Evolutionary conservation across 2,329 filamentous ascomycete species (phyloP).

Genomic region (Cladophialophora yegresii): DNA sequence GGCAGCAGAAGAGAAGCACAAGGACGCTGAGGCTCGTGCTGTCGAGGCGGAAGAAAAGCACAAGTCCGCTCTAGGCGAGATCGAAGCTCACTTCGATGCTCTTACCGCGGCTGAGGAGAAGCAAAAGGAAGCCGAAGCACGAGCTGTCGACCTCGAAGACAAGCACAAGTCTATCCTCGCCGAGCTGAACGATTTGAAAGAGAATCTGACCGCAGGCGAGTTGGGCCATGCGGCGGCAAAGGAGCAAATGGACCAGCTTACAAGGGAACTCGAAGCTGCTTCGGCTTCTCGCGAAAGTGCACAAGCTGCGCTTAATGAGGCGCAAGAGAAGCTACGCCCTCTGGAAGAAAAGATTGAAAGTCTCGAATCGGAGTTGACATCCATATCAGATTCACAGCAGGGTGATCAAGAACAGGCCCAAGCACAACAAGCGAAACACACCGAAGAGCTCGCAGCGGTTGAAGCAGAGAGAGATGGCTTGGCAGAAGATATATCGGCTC

Average conservation of each 20-base stretch:
- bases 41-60: conserved; percentile 3
- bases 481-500: neutral
- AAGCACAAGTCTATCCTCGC: conserved; percentile 15
- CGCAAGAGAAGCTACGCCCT: conserved; percentile 12
- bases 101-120: neutral
- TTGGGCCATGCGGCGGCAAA: conserved; percentile 4
- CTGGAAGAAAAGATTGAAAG: conserved; percentile 14
- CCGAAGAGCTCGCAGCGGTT: conserved; percentile 17
- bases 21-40: conserved; percentile 3
- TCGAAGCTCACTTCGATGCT: neutral
- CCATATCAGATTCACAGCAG: conserved; percentile 46
- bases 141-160: conserved; percentile 2
- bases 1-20: conserved; percentile 3
- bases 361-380: conserved; percentile 13
- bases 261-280: conserved; percentile 12
- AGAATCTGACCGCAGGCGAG: conserved; percentile 14
- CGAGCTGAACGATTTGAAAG: conserved; percentile 21
- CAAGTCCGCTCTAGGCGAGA: neutral
- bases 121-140: neutral
- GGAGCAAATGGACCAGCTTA: conserved; percentile 22
- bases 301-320: conserved; percentile 21
- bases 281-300: conserved; percentile 16
- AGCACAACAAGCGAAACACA: conserved; percentile 15
- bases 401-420: conserved; percentile 22
- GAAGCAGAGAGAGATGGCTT: conserved; percentile 24